Conservation (phyloP, 1,139 yeast species). For the Saccharomyces hybrid region DNA sequence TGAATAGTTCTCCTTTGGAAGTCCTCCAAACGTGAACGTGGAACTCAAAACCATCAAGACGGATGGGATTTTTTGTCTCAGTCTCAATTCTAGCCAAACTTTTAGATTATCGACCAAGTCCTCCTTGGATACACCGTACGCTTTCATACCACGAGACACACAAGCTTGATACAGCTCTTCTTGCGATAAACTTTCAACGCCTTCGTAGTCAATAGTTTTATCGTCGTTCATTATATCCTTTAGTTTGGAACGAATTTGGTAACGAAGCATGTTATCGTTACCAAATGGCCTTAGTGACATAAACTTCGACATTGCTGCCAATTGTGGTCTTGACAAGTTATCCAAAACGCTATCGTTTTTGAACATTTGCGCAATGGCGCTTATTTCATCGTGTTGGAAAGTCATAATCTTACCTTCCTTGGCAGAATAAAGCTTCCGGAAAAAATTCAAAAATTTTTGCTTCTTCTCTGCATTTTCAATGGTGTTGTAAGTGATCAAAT, state of each 20-base stretch:
- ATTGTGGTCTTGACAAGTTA: conserved; percentile 84
- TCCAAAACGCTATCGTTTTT: conserved; percentile 92
- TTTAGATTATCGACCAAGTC: conserved; percentile 74
- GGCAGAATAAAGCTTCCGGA: conserved; percentile 56
- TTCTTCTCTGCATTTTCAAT: conserved; percentile 51
- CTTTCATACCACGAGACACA: conserved; percentile 87
- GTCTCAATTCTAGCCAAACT: conserved; percentile 85
- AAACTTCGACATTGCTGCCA: conserved; percentile 90
- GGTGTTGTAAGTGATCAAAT: conserved; percentile 35
- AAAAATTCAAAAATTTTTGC: conserved; percentile 70
- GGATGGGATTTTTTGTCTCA: conserved; percentile 85
- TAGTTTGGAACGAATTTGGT: conserved; percentile 86
- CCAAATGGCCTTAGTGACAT: conserved; percentile 92
- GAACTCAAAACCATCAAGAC: conserved; percentile 77
- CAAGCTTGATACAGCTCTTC: conserved; percentile 88
- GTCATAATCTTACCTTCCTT: conserved; percentile 38
- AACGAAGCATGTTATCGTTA: conserved; percentile 83
- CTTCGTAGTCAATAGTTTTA: conserved; percentile 87
- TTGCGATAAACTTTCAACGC: conserved; percentile 71
- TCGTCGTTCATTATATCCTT: conserved; percentile 89
- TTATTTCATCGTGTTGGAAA: conserved; percentile 56
- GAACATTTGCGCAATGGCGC: conserved; percentile 78
- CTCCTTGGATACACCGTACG: conserved; percentile 76
- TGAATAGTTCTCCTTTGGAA: conserved; percentile 7
- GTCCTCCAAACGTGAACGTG: conserved; percentile 83